Conservation (phyloP, 768 basidiomycete genomes). For the Nidularia pulvinata region DNA sequence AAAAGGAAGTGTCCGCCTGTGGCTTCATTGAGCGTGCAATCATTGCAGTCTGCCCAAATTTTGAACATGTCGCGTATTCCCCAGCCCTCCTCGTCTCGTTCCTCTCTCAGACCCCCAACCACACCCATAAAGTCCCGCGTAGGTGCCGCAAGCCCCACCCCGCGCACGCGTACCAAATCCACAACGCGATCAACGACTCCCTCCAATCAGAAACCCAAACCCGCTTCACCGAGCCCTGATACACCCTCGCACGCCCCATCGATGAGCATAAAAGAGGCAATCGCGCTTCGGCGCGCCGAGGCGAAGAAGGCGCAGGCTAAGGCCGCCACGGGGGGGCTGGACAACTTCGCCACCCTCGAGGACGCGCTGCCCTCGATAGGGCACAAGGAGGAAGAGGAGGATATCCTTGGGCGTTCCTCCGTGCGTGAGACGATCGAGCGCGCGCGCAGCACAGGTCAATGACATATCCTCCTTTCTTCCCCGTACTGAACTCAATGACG, state of each 20-base stretch:
- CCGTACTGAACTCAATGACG: constrained; percentile 43
- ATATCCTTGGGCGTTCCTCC: constrained; percentile 64
- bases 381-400: constrained; percentile 38
- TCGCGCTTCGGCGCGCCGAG: constrained; percentile 78
- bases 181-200: constrained; percentile 17
- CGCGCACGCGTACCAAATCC: constrained; percentile 17
- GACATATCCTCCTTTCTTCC: constrained; percentile 13
- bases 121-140: constrained; percentile 20
- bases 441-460: constrained; percentile 74
- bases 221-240: constrained; percentile 6
- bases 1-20: too few species aligned
- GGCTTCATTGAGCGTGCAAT: too few species aligned
- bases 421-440: constrained; percentile 77
- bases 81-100: constrained; percentile 23
- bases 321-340: constrained; percentile 20
- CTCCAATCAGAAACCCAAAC: constrained; percentile 9
- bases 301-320: constrained; percentile 58
- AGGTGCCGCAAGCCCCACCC: constrained; percentile 6
- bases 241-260: constrained; percentile 21
- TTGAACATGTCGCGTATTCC: constrained; percentile 33
- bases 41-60: too few species aligned
- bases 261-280: constrained; percentile 71
- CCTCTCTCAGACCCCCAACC: constrained; percentile 22
- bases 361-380: constrained; percentile 41
- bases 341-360: constrained; percentile 42